Conservation (phyloP, 176 grass and related monocot genomes). For the Zea luxurians region DNA sequence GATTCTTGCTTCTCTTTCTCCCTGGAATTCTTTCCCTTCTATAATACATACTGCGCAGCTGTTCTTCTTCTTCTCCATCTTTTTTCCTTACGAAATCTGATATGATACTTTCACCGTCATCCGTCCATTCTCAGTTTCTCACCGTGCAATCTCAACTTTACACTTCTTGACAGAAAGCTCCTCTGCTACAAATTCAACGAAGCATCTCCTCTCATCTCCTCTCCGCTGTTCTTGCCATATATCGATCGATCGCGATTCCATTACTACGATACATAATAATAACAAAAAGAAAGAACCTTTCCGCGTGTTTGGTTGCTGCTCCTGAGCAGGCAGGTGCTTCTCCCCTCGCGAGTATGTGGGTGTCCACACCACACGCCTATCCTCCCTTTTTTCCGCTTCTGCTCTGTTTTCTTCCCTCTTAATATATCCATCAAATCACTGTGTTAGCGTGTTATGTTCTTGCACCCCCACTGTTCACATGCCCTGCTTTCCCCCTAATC, state of each 20-base stretch:
- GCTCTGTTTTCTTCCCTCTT: background rate
- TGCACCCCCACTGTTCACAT: background rate
- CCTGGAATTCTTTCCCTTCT: background rate
- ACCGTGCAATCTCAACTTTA: background rate
- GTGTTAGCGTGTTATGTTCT: background rate
- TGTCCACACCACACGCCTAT: conserved; percentile 17
- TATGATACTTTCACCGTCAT: conserved; percentile 4
- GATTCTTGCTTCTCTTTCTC: background rate
- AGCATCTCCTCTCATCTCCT: background rate
- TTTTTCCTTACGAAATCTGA: background rate
- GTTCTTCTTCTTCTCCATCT: background rate
- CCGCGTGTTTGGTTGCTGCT: conserved; percentile 23
- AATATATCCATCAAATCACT: background rate
- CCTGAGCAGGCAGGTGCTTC: conserved; percentile 18
- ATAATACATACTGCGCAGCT: background rate
- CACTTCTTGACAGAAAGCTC: background rate
- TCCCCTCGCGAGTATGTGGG: conserved; percentile 20
- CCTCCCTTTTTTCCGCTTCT: background rate
- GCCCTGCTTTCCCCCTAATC: background rate
- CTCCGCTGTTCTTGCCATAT: background rate
- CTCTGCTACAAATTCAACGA: background rate
- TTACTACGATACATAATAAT: background rate
- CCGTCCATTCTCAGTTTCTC: background rate
- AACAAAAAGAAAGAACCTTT: background rate
- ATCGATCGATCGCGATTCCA: background rate